phyloP scores from a whole-genome alignment of 2,329 filamentous ascomycete species.

The Cercospora janseana region DNA sequence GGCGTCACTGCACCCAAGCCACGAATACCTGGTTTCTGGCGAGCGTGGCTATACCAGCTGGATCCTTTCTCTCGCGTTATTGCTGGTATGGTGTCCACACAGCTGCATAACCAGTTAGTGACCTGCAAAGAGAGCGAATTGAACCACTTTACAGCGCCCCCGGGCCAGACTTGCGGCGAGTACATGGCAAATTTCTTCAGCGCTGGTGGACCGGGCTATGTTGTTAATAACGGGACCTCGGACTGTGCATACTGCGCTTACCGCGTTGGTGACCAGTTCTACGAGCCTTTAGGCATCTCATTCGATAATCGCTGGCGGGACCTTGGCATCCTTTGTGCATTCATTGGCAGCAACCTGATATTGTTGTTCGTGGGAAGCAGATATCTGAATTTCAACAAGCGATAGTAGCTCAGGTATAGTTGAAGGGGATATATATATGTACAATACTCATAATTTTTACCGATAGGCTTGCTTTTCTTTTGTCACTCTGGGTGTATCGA shows the following conservation, averaged over 20 bases:
- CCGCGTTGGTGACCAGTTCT: constrained; percentile 78
- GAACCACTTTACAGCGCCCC: constrained; percentile 66
- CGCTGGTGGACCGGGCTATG: constrained; percentile 67
- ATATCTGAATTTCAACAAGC: constrained; percentile 48
- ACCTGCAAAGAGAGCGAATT: constrained; percentile 61
- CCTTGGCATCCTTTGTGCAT: constrained; percentile 72
- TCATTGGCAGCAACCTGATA: constrained; percentile 73
- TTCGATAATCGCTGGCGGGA: constrained; percentile 77
- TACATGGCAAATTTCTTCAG: constrained; percentile 74
- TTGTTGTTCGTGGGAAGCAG: constrained; percentile 56
- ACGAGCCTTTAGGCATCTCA: constrained; percentile 61
- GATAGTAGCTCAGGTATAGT: no score
- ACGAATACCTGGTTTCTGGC: constrained; percentile 76
- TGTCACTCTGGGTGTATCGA: no score
- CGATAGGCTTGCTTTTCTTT: no score
- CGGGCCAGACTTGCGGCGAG: constrained; percentile 65
- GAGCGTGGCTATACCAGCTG: constrained; percentile 76
- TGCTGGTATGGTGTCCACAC: constrained; percentile 74
- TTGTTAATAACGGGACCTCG: constrained; percentile 63
- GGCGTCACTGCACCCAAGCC: constrained; percentile 78
- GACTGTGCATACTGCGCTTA: constrained; percentile 80
- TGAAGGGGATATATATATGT: no score
- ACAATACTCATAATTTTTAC: no score
- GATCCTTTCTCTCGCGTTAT: constrained; percentile 82
- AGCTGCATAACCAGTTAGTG: constrained; percentile 65